A percentile compares a stretch with the other conserved stretches of the same genome.
These are phyloP conservation scores for Copromyces sp. DNA, from an alignment of 495 filamentous ascomycete genomes.

Conservation along the genomic window DNA sequence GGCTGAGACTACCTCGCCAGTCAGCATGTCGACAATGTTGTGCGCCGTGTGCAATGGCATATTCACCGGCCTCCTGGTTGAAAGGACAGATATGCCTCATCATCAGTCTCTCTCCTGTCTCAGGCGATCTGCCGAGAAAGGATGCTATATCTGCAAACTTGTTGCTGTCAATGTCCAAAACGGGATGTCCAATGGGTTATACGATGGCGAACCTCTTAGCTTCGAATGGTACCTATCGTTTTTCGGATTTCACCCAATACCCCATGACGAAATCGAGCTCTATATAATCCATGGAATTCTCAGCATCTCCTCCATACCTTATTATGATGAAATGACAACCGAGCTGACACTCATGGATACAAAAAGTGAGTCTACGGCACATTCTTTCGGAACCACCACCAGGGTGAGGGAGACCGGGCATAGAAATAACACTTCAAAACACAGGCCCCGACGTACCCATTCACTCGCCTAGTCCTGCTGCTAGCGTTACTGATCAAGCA, in stretches of 20 bases:
- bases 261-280: accelerated
- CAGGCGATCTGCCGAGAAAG: background rate
- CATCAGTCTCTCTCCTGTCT: background rate
- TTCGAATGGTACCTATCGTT: no score
- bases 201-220: no score
- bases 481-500: background rate
- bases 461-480: background rate
- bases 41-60: background rate
- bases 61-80: background rate
- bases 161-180: background rate
- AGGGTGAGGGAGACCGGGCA: background rate
- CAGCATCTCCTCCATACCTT: accelerated
- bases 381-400: background rate
- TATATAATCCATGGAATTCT: background rate
- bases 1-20: background rate
- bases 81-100: accelerated
- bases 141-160: background rate
- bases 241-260: background rate
- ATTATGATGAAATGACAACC: background rate
- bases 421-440: background rate
- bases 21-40: background rate
- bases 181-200: background rate
- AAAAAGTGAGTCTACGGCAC: background rate
- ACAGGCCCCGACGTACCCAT: background rate
- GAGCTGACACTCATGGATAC: background rate